These are phyloP conservation scores for Penicillium nucicola DNA, from an alignment of 495 filamentous ascomycete species.

Conservation along the genomic window DNA sequence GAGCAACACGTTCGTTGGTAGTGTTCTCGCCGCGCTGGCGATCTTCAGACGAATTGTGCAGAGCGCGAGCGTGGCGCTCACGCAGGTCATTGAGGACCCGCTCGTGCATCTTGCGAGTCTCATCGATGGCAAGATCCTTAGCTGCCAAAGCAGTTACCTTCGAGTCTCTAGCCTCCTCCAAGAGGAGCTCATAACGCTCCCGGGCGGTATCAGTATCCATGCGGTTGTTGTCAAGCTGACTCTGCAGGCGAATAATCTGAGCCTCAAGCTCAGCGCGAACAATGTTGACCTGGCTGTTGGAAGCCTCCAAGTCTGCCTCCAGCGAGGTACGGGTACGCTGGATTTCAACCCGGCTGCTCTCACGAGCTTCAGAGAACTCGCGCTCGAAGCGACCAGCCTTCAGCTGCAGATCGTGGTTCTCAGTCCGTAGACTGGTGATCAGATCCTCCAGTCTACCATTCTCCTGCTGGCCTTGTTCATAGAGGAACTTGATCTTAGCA, in stretches of 20 bases:
- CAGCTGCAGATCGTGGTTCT: slow-evolving; percentile 62
- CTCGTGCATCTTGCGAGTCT: slow-evolving; percentile 67
- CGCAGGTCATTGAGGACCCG: slow-evolving; percentile 59
- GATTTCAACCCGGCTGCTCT: slow-evolving; percentile 70
- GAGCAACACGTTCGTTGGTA: slow-evolving; percentile 64
- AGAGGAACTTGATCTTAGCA: slow-evolving; percentile 50
- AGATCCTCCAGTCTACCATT: slow-evolving; percentile 61
- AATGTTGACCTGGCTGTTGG: slow-evolving; percentile 78
- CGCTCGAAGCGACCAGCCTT: slow-evolving; percentile 68
- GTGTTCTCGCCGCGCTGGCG: slow-evolving; percentile 65
- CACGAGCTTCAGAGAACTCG: slow-evolving; percentile 78
- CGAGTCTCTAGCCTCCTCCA: slow-evolving; percentile 67
- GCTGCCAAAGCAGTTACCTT: slow-evolving; percentile 49
- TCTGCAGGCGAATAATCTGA: slow-evolving; percentile 62
- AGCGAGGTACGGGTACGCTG: slow-evolving; percentile 73
- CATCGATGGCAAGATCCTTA: slow-evolving; percentile 61
- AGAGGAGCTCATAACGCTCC: slow-evolving; percentile 68
- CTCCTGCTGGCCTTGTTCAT: slow-evolving; percentile 53
- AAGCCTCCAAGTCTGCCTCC: slow-evolving; percentile 74
- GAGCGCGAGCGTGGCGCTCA: slow-evolving; percentile 68
- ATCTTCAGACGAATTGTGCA: slow-evolving; percentile 70
- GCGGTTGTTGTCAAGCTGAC: slow-evolving; percentile 66
- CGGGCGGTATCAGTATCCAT: slow-evolving; percentile 72
- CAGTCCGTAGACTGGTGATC: slow-evolving; percentile 60
- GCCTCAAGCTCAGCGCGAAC: slow-evolving; percentile 74